Conservation (phyloP, 441 rosid genomes). For the Syzygium syzygioides region DNA sequence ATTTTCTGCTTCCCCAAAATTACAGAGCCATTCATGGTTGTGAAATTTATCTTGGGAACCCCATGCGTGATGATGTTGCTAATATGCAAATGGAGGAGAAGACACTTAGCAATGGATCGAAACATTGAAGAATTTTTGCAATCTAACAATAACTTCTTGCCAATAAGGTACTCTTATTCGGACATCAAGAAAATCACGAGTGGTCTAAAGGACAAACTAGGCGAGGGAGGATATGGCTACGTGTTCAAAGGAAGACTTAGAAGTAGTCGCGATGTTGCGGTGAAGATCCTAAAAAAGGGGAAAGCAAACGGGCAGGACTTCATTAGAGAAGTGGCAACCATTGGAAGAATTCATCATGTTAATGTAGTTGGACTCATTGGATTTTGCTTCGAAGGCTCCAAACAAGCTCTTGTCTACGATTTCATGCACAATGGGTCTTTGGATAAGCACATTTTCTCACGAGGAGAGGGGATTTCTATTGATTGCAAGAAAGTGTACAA, state of each 20-base stretch:
- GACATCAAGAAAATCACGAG: neutral
- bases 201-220: neutral
- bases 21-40: rapidly evolving
- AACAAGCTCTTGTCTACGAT: neutral
- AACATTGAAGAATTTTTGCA: neutral
- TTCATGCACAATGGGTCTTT: neutral
- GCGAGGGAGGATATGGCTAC: neutral
- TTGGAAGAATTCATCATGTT: neutral
- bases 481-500: neutral
- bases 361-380: neutral
- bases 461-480: neutral
- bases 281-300: neutral
- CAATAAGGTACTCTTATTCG: neutral
- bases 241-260: neutral
- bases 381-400: neutral
- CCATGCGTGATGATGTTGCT: neutral
- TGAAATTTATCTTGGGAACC: neutral
- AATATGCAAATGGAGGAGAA: neutral
- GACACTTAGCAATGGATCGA: neutral
- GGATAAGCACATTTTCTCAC: neutral
- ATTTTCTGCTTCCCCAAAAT: too few relatives aligned
- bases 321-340: neutral
- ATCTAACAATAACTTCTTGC: neutral
- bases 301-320: neutral
- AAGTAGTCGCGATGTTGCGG: neutral